Conservation (phyloP, 2,329 filamentous ascomycete genomes). For the Pseudogymnoascus sp. region DNA sequence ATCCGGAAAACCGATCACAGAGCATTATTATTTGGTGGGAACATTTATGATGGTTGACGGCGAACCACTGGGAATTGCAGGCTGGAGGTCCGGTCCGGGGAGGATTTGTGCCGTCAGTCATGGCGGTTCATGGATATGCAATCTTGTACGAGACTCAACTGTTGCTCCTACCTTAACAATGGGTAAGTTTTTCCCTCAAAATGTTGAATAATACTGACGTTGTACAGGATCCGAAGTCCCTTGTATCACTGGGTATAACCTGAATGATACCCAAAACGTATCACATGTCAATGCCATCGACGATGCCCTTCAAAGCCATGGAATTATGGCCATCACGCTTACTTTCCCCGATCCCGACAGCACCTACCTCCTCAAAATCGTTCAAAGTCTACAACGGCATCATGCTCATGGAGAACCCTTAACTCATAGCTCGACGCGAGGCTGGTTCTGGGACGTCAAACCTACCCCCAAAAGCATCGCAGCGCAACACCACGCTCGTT, state of each 20-base stretch:
- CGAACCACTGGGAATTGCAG: slow-evolving; percentile 21
- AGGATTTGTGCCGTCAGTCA: slow-evolving; percentile 19
- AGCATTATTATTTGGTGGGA: slow-evolving; percentile 19
- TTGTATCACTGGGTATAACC: neutral
- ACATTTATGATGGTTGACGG: slow-evolving; percentile 26
- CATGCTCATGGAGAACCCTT: slow-evolving; percentile 21
- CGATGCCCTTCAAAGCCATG: slow-evolving; percentile 16
- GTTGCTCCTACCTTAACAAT: neutral
- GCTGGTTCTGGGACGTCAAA: slow-evolving; percentile 27
- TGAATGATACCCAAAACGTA: neutral
- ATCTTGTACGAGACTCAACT: neutral
- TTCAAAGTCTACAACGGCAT: slow-evolving; percentile 13
- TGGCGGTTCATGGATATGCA: slow-evolving; percentile 17
- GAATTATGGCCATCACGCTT: slow-evolving; percentile 19
- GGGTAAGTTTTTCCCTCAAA: neutral
- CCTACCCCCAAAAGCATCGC: slow-evolving; percentile 18
- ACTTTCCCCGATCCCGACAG: slow-evolving; percentile 19
- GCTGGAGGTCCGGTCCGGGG: slow-evolving; percentile 24
- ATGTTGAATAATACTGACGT: neutral
- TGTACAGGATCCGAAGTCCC: slow-evolving; percentile 3
- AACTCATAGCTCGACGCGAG: slow-evolving; percentile 21
- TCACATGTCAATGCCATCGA: slow-evolving; percentile 14
- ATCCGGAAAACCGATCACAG: slow-evolving; percentile 13
- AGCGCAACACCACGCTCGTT: slow-evolving; percentile 17
- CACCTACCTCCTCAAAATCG: slow-evolving; percentile 20